phyloP scores from a whole-genome alignment of 345 rosid genomes.

The Syzygium grande region DNA sequence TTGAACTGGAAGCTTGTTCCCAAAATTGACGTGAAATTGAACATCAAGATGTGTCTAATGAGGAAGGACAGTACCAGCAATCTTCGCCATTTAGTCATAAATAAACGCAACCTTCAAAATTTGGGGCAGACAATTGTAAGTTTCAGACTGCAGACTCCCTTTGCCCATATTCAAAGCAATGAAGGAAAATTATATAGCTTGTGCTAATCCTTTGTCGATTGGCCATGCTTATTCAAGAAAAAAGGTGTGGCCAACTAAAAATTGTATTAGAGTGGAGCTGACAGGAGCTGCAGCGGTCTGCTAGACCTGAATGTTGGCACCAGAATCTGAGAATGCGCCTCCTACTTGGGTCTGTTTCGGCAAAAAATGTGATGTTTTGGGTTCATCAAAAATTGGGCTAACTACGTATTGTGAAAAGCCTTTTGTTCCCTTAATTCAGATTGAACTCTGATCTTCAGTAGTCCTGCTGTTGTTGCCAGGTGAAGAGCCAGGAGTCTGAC shows the following conservation, averaged over 20 bases:
- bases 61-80: not conserved
- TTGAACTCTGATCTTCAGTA: not conserved
- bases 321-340: not conserved
- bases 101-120: not conserved
- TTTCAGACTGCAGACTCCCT: slow-evolving; percentile 14
- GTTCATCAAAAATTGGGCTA: not conserved
- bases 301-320: slow-evolving; percentile 1
- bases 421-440: not conserved
- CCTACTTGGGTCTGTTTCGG: not conserved
- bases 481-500: not conserved
- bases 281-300: not conserved
- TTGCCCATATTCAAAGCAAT: slow-evolving; percentile 23
- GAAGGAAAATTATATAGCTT: slow-evolving; percentile 10
- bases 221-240: slow-evolving; percentile 1
- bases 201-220: not conserved
- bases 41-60: not conserved
- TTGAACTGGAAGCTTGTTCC: not conserved
- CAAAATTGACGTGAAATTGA: not conserved
- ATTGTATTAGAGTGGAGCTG: not conserved
- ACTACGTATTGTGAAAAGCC: not conserved
- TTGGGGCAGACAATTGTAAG: not conserved
- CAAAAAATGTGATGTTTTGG: not conserved
- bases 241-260: slow-evolving; percentile 2
- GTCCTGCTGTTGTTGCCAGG: not conserved
- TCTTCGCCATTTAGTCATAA: not conserved